phyloP scores from a whole-genome alignment of 2,329 filamentous ascomycete species.

The Aureobasidium sp. region DNA sequence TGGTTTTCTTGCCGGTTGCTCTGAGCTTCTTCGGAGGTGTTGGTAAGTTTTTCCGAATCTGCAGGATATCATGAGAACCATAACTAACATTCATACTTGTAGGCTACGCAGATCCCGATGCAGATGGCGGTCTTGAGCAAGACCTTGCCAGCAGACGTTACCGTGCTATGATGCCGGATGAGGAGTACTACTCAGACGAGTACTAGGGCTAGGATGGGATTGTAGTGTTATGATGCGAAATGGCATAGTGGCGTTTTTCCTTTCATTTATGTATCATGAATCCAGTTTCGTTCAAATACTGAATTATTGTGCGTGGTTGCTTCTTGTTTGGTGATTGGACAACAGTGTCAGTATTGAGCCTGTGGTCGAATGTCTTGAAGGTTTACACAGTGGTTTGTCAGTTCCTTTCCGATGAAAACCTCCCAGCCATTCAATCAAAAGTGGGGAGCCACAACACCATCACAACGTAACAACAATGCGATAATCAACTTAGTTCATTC shows the following conservation, averaged over 20 bases:
- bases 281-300: too few species aligned
- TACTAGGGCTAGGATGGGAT: conserved; percentile 16
- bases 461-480: too few species aligned
- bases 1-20: conserved; percentile 85
- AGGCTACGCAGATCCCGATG: conserved; percentile 80
- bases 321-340: too few species aligned
- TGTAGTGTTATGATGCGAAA: not conserved
- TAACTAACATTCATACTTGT: conserved; percentile 4
- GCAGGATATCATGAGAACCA: not conserved
- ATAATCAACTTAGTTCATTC: too few species aligned
- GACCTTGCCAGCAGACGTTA: conserved; percentile 75
- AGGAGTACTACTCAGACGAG: conserved; percentile 69
- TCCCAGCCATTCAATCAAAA: too few species aligned
- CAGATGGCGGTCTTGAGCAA: conserved; percentile 80
- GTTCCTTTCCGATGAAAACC: too few species aligned
- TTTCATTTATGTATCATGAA: not conserved
- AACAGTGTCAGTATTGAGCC: too few species aligned
- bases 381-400: too few species aligned
- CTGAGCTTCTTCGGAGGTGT: conserved; percentile 77
- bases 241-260: not conserved
- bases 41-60: conserved; percentile 38
- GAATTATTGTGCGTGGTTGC: too few species aligned
- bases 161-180: conserved; percentile 66
- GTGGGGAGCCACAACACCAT: too few species aligned
- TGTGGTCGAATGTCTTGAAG: too few species aligned